These are phyloP conservation scores for Blumeriella jaapii DNA, from an alignment of 2,329 filamentous ascomycete species.

Conservation along the genomic window DNA sequence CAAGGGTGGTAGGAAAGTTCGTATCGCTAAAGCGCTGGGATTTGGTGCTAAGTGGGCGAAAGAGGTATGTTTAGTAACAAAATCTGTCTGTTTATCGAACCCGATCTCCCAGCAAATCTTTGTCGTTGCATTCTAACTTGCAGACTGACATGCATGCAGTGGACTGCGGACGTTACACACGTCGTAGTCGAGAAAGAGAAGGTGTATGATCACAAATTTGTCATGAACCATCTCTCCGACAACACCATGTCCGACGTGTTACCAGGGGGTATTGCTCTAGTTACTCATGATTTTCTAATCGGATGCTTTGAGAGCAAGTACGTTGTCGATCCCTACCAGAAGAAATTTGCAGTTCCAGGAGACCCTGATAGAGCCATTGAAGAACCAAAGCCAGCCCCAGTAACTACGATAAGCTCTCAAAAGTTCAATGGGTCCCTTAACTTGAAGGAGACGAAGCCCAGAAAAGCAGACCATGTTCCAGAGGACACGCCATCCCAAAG, in stretches of 20 bases:
- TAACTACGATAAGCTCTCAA: conserved; percentile 3
- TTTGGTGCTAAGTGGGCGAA: conserved; percentile 64
- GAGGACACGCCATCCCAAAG: conserved; percentile 31
- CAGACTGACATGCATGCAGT: conserved; percentile 19
- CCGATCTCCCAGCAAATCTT: too few relatives aligned
- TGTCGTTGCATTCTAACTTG: too few relatives aligned
- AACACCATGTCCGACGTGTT: conserved; percentile 11
- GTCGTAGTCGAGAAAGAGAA: conserved; percentile 59
- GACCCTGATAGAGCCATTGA: background rate
- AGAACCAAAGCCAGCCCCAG: background rate
- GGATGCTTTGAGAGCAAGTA: conserved; percentile 52
- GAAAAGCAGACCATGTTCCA: conserved; percentile 30
- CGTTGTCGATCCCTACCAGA: conserved; percentile 46
- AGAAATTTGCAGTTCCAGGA: conserved; percentile 42
- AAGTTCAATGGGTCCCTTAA: conserved; percentile 28
- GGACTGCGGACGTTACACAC: conserved; percentile 53
- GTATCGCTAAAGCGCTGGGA: conserved; percentile 64
- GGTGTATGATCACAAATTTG: conserved; percentile 48
- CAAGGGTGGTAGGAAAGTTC: conserved; percentile 52
- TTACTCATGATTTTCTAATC: conserved; percentile 57
- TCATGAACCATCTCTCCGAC: conserved; percentile 42
- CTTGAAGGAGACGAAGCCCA: conserved; percentile 36
- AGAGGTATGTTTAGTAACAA: conserved; percentile 17
- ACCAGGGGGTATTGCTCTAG: conserved; percentile 38
- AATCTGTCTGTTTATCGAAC: background rate